Base-by-base conservation (phyloP, 164 flowering plant genomes). In the Aristolochia californica region DNA sequence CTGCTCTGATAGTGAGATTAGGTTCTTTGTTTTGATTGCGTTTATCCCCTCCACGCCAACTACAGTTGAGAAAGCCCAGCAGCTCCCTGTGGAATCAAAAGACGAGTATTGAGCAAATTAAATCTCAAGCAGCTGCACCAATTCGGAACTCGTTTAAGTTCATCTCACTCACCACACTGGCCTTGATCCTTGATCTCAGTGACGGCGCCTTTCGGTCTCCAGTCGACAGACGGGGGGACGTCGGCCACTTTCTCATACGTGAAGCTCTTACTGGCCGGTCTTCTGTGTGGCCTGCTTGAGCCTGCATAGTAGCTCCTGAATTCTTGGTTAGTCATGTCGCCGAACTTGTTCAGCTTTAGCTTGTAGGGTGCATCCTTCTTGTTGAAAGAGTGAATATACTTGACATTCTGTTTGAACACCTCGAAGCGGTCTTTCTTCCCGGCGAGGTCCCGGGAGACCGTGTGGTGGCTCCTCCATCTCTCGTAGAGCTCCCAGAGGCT, bases 61-160 rank as follows among this genome's bases (percentile, higher is more conserved):
- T 5, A 91, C 81, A 0, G 95, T 77, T 23, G 95, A 90, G 72
- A 90, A 90, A 30, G 97, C 95, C 97, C 97, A 90, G 60, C 95
- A 87, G 65, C 95, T 87, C 38, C 97, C 97, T 90, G 64, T 40
- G 59, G 18, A 21, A 62, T 45, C 54, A 59, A 59, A 20, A 28
- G 12, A 23, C n/a, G n/a, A n/a, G n/a, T n/a, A n/a, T n/a, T n/a
- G n/a, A n/a, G n/a, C n/a, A n/a, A n/a, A n/a, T n/a, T n/a, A n/a
- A n/a, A n/a, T n/a, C n/a, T n/a, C n/a, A n/a, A n/a, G n/a, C n/a
- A n/a, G n/a, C n/a, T n/a, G n/a, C n/a, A n/a, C n/a, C n/a, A n/a
- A n/a, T n/a, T 52, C 24, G 21, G 16, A 52, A 52, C 1, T 44
- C 17, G 47, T 13, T 48, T 48, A 48, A 4, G 2, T 5, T 45